Evolutionary conservation across 306 rosid species (phyloP), one percentile per base, ranked within the genome.

Genomic region (Cyamopsis tetragonoloba): DNA sequence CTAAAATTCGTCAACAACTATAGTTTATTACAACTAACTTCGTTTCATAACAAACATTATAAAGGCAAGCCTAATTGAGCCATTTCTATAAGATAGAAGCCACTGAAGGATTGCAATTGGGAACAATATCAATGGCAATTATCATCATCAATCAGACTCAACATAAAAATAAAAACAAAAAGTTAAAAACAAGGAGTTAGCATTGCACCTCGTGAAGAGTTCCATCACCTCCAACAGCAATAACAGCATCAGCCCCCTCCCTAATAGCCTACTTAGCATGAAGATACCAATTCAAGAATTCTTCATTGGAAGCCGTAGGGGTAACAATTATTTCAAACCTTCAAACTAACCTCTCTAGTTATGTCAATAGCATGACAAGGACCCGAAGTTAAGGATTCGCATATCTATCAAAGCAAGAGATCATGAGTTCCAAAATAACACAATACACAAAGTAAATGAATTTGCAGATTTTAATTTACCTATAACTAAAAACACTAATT

Each of bases 221-320:
- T 83, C 99, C 97, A 73, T 93, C 97, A 62, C 99, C 99, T 77
- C 99, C 99, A 68, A 93, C 99, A 35, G 89, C 91, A 56, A 93
- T 79, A 39, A 93, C 96, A 77, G 97, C 90, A 57, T 88, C 91
- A 23, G 90, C 95, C 41, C 99, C 99, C 66, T 93, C 97, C 67
- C 84, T 67, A 61, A 93, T 88, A 68, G 97, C 96, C 99, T 90
- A 78, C 57, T 77, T 9, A 48, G 39, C 55, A 76, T 6, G 9
- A 17, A 35, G 47, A 44, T 37, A 81, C 32, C 53, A 34, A 73
- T 26, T 37, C 30, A 65, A 32, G 3, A 71, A 43, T 43, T 42
- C 22, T 43, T 42, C 22, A 43, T 30, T 41, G 43, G 12, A 71
- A 46, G 10, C 53, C 56, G 53, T 6, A 20, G 24, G 51, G 23